phyloP scores from a whole-genome alignment of 306 rosid genomes.

The Casuarina glauca region DNA sequence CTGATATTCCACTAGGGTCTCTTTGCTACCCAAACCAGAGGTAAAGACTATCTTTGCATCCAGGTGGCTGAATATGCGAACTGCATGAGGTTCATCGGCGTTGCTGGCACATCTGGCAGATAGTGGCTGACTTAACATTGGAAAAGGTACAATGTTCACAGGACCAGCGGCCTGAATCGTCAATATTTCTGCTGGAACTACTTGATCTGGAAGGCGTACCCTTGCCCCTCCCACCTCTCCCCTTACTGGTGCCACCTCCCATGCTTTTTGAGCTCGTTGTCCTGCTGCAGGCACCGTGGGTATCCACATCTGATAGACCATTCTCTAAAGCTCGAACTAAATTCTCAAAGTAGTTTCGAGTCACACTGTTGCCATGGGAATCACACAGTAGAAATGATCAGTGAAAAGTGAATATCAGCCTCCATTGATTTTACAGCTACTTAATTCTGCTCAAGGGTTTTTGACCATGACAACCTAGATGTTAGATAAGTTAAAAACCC shows the following conservation, averaged over 20 bases:
- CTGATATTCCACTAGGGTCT: not conserved
- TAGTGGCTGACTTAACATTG: conserved; percentile 32
- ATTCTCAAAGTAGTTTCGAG: conserved; percentile 65
- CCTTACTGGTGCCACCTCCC: conserved; percentile 46
- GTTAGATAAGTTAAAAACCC: not conserved
- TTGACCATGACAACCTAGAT: not conserved
- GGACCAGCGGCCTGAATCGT: conserved; percentile 32
- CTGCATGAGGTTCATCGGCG: conserved; percentile 24
- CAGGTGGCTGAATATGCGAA: conserved; percentile 13
- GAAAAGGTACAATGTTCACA: conserved; percentile 45
- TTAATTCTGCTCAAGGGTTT: not conserved
- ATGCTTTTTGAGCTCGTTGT: conserved; percentile 50
- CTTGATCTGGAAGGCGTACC: conserved; percentile 28
- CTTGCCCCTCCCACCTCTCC: conserved; percentile 49
- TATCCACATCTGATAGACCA: conserved; percentile 52
- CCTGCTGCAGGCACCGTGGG: conserved; percentile 54
- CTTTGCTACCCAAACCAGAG: conserved; percentile 4
- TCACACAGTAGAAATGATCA: not conserved
- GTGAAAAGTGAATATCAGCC: not conserved
- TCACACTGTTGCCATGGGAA: conserved; percentile 36
- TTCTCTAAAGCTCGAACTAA: conserved; percentile 65
- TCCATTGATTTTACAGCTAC: not conserved
- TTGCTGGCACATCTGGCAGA: conserved; percentile 43
- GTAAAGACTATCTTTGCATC: conserved; percentile 16
- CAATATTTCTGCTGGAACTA: conserved; percentile 34